These are phyloP conservation scores for Aspergillus quadrilineatus DNA, from an alignment of 2,329 filamentous ascomycete species.

Conservation along the genomic window DNA sequence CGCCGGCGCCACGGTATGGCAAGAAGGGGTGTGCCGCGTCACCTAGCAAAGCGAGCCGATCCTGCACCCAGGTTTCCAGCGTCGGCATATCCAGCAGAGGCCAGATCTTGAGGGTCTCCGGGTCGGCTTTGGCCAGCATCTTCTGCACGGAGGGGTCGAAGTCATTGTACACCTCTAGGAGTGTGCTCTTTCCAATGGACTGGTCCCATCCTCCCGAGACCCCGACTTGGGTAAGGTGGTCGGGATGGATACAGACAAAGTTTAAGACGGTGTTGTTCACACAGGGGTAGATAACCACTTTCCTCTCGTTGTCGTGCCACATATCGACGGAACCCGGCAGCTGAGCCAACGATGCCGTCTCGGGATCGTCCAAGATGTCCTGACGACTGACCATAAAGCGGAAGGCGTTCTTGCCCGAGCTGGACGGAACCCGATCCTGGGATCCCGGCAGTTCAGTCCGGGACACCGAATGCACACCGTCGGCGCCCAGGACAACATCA, in stretches of 20 bases:
- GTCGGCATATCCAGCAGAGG: conserved; percentile 63
- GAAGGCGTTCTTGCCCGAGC: conserved; percentile 58
- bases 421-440: conserved; percentile 44
- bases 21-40: conserved; percentile 69
- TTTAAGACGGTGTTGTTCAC: conserved; percentile 49
- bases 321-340: conserved; percentile 46
- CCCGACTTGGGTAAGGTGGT: conserved; percentile 36
- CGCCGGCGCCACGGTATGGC: conserved; percentile 64
- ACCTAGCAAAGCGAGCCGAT: conserved; percentile 59
- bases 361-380: conserved; percentile 41
- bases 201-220: conserved; percentile 37
- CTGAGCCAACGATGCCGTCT: conserved; percentile 39
- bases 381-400: conserved; percentile 55
- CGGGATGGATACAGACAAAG: conserved; percentile 55
- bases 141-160: conserved; percentile 46
- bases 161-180: conserved; percentile 32
- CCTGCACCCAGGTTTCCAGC: conserved; percentile 57
- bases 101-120: conserved; percentile 55
- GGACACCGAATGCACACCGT: conserved; percentile 49
- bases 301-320: conserved; percentile 44
- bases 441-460: conserved; percentile 31
- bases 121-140: conserved; percentile 42
- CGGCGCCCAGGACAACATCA: conserved; percentile 56
- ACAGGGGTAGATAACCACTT: conserved; percentile 51
- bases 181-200: conserved; percentile 23